These are phyloP conservation scores for Beauveria asiatica DNA, from an alignment of 2,329 filamentous ascomycete genomes.

Conservation along the genomic window DNA sequence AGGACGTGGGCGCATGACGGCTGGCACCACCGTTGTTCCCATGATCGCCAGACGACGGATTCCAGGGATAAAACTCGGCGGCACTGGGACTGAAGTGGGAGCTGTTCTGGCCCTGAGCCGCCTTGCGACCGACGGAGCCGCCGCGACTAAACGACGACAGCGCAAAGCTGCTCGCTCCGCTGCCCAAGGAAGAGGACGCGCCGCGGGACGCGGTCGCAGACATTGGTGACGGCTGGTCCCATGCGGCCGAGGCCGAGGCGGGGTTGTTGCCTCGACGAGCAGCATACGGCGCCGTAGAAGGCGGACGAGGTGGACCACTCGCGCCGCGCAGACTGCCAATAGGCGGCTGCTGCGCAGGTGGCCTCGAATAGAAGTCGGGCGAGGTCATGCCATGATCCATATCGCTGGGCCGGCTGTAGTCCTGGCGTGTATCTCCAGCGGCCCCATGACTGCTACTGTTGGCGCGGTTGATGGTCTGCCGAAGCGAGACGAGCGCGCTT, in stretches of 20 bases:
- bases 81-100: slow-evolving; percentile 24
- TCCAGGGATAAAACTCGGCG: slow-evolving; percentile 25
- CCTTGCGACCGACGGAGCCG: slow-evolving; percentile 4
- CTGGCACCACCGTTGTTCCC: slow-evolving; percentile 13
- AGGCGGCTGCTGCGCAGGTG: background rate
- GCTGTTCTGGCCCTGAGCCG: background rate
- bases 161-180: background rate
- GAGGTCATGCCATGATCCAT: background rate
- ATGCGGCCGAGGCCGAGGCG: background rate
- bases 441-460: background rate
- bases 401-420: background rate
- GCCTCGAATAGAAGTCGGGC: background rate
- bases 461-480: slow-evolving; percentile 11
- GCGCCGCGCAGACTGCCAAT: background rate
- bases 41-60: slow-evolving; percentile 17
- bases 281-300: background rate
- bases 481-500: slow-evolving; percentile 21
- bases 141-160: slow-evolving; percentile 13
- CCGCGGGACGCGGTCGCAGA: background rate
- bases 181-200: background rate
- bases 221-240: background rate
- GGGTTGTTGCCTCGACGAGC: slow-evolving; percentile 2
- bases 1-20: background rate
- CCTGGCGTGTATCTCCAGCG: background rate
- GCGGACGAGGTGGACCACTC: background rate